A percentile compares a stretch with the other conserved stretches of the same genome.
These are phyloP conservation scores for Perilla frutescens DNA, from an alignment of 257 asterid genomes.

Conservation along the genomic window DNA sequence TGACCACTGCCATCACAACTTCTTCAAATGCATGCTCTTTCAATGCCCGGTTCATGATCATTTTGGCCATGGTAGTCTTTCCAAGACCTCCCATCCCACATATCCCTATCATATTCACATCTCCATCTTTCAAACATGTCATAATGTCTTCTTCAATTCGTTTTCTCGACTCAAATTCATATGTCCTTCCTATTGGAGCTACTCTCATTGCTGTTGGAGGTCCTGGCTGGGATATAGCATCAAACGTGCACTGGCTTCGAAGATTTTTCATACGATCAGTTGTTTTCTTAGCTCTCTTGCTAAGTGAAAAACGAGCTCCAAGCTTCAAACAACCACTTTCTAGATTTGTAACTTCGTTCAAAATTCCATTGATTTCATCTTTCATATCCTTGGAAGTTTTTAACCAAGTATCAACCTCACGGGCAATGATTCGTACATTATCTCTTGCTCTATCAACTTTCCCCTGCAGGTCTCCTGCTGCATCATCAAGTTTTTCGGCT, in stretches of 20 bases:
- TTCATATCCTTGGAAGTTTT: neutral
- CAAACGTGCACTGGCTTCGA: neutral
- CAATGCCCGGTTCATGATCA: no score
- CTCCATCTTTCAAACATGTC: no score
- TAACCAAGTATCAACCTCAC: slow-evolving; percentile 11
- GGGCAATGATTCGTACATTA: neutral
- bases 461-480: neutral
- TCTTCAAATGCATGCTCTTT: no score
- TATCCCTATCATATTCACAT: no score
- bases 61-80: no score
- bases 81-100: no score
- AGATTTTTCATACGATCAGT: neutral
- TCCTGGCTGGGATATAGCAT: neutral
- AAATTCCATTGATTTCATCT: neutral
- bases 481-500: neutral
- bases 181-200: neutral
- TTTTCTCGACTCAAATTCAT: slow-evolving; percentile 11
- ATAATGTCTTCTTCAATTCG: neutral
- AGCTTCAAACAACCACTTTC: neutral
- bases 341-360: neutral
- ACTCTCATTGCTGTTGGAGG: neutral
- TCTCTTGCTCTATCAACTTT: no score
- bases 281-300: no score
- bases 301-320: no score
- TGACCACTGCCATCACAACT: no score